Evolutionary conservation across 202 grass and related monocot genomes (phyloP).

Genomic region (Panicum virgatum): DNA sequence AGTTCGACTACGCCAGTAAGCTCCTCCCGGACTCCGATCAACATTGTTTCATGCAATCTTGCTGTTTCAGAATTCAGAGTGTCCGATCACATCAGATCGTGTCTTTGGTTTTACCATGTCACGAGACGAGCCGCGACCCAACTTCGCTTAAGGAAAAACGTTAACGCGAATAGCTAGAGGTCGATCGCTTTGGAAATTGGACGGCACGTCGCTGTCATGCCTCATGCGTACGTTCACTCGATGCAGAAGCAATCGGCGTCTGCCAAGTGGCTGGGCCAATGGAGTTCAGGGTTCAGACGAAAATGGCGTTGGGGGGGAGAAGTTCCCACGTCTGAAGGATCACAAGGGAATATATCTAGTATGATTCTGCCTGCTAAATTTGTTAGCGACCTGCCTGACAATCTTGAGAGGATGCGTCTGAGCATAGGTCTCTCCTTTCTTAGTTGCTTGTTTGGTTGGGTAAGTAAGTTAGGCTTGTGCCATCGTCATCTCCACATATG

Average conservation of each 20-base stretch:
- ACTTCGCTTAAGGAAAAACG: background rate
- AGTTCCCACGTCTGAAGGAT: background rate
- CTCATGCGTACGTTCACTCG: background rate
- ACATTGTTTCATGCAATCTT: background rate
- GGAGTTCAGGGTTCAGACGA: background rate
- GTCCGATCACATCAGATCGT: background rate
- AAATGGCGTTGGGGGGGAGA: background rate
- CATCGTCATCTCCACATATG: background rate
- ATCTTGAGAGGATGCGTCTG: background rate
- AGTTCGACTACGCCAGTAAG: constrained; percentile 54
- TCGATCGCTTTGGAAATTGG: background rate
- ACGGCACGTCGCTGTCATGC: background rate
- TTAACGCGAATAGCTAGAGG: background rate
- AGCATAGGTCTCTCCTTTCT: background rate
- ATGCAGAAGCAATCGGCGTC: constrained; percentile 27
- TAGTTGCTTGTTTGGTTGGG: constrained; percentile 27
- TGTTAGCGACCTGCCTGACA: background rate
- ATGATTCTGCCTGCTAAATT: background rate
- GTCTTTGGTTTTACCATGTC: background rate
- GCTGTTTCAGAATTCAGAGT: background rate
- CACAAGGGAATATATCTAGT: background rate
- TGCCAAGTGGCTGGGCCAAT: background rate
- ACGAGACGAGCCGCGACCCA: background rate
- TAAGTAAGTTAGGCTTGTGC: constrained; percentile 27
- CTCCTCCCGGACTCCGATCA: background rate